Base-by-base conservation (phyloP, 805 yeast species). In the Saturnispora kantuleensis region DNA sequence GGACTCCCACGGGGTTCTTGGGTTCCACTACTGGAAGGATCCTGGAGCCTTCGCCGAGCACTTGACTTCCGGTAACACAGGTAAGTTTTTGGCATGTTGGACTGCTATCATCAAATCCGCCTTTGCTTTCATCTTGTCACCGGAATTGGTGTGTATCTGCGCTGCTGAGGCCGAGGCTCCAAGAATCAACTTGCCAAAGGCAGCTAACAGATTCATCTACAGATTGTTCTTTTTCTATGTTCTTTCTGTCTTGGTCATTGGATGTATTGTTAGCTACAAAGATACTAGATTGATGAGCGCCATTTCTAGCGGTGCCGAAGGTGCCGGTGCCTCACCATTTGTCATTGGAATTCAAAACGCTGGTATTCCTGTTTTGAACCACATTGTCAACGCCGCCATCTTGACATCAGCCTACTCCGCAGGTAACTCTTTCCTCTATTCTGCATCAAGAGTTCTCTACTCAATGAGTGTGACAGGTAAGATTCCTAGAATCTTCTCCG, bases 241-340 rank as follows among this genome's bases (percentile, higher is more conserved):
- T 38, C 37, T 44, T 28, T 63, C 64, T 40, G 55, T 61, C 58
- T 35, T 73, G 48, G 66, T 69, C 48, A 64, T 74, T 52, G 77
- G 79, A 48, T 69, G 71, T 67, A 66, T 73, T 53, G 78, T 70
- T 42, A 60, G 67, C 38, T 62, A 64, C 15, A 63, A 59, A 31
- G 73, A 71, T 53, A 58, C 56, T 35, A 58, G 66, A 47, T 63
- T 71, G 41, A 62, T 74, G 52, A 53, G 52, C 39, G 75, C 74
- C 13, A 61, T 73, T 52, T 68, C 65, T n/a, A 64, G 67, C 32
- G 81, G 79, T 52, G 49, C 60, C 11, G 53, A 67, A 11, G 76
- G 78, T 50, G 93, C 94, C 5, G 76, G 81, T 38, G 90, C 90
- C 16, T 83, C 94, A 12, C 96, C 96, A 31, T 87, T 84, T 56